Percentiles rank a stretch among this genome's conserved stretches.
Evolutionary conservation across 306 rosid genomes (phyloP).

Genomic region (Canavalia ensiformis): DNA sequence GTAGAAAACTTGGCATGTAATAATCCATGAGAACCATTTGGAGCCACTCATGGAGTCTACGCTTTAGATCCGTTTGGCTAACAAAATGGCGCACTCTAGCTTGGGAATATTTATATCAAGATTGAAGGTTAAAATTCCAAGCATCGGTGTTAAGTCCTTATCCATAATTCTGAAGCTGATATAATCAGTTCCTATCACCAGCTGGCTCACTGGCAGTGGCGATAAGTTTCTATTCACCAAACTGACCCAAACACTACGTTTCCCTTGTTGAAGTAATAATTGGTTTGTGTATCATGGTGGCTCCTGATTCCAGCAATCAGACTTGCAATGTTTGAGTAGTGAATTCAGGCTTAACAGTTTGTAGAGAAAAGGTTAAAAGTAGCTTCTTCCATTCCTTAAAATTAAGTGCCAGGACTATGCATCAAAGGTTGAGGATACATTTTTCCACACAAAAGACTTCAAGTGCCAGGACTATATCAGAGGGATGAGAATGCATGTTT

Average conservation of each 20-base stretch:
- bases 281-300: not conserved
- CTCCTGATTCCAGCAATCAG: slow-evolving; percentile 15
- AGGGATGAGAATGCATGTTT: not conserved
- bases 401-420: not conserved
- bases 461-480: not conserved
- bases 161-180: slow-evolving; percentile 2
- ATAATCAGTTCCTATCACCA: not conserved
- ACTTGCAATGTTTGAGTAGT: not conserved
- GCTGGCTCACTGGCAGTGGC: not conserved
- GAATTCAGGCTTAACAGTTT: not conserved
- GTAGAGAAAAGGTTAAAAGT: not conserved
- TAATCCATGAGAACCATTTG: slow-evolving; percentile 27
- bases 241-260: not conserved
- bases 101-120: slow-evolving; percentile 18
- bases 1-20: slow-evolving; percentile 4
- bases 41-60: slow-evolving; percentile 8
- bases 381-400: not conserved
- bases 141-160: slow-evolving; percentile 3
- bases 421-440: not conserved
- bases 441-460: not conserved
- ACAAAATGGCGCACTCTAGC: not conserved
- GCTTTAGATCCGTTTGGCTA: slow-evolving; percentile 3
- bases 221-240: not conserved
- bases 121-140: slow-evolving; percentile 29
- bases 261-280: not conserved